Evolutionary conservation across 2,329 filamentous ascomycete genomes (phyloP).

Genomic region (Knufia fluminis): DNA sequence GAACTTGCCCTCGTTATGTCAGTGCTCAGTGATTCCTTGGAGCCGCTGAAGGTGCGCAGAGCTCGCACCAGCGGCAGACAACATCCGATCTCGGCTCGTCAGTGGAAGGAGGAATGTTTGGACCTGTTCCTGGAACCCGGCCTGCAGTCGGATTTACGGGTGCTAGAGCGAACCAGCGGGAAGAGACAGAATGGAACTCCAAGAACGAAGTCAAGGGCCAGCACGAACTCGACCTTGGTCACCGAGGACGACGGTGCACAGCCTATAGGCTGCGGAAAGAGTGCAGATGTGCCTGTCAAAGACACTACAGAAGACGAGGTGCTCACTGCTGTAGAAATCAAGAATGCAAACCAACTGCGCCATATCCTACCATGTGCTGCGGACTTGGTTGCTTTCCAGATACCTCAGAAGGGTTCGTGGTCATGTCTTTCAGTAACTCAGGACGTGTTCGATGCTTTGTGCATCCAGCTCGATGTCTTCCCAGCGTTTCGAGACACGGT

Average conservation of each 20-base stretch:
- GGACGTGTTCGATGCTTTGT: not conserved
- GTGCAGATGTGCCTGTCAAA: not conserved
- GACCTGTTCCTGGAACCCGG: not conserved
- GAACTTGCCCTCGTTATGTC: not conserved
- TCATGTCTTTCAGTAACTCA: not conserved
- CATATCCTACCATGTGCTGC: not conserved
- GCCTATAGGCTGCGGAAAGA: not conserved
- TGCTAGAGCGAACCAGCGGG: not conserved
- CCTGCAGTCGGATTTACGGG: not conserved
- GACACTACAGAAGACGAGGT: not conserved
- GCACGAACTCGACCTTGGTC: not conserved
- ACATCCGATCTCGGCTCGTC: not conserved
- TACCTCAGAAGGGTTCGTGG: not conserved
- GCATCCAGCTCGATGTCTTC: not conserved
- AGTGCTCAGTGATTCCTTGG: not conserved
- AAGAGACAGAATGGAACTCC: not conserved
- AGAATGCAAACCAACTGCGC: not conserved
- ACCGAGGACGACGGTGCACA: not conserved
- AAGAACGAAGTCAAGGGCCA: not conserved
- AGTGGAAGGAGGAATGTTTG: not conserved
- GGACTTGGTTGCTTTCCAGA: not conserved
- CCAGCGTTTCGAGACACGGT: not conserved
- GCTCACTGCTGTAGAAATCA: not conserved
- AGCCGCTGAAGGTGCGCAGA: not conserved
- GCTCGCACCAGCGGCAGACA: not conserved